Conservation (phyloP, 768 basidiomycete genomes). For the Trametes cinnabarina region DNA sequence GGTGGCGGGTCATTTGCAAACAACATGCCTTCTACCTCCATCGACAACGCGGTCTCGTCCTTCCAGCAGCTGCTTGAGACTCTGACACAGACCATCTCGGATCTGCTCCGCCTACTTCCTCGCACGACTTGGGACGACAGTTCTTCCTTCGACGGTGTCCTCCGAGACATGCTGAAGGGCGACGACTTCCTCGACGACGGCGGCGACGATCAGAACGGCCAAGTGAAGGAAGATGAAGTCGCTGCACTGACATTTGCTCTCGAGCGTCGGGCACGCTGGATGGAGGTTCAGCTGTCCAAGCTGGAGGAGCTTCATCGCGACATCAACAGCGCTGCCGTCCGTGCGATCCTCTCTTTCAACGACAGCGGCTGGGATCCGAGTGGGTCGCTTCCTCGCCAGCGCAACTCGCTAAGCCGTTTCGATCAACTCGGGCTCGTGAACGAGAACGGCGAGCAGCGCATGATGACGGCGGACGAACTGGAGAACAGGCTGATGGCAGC, state of each 20-base stretch:
- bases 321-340: conserved; percentile 85
- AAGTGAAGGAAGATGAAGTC: conserved; percentile 78
- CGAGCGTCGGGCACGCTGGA: conserved; percentile 88
- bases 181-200: conserved; percentile 83
- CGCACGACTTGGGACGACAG: conserved; percentile 90
- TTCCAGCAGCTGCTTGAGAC: conserved; percentile 89
- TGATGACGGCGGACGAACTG: conserved; percentile 69
- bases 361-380: conserved; percentile 81
- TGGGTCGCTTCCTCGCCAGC: conserved; percentile 65
- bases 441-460: conserved; percentile 39
- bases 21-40: conserved; percentile 83
- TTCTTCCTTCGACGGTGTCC: conserved; percentile 82
- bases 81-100: conserved; percentile 86
- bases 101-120: conserved; percentile 78
- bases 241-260: conserved; percentile 79
- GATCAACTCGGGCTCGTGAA: conserved; percentile 61
- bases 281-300: conserved; percentile 88
- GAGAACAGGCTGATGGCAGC: conserved; percentile 71
- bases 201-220: conserved; percentile 61
- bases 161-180: conserved; percentile 85
- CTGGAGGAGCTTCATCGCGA: conserved; percentile 87
- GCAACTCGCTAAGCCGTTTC: conserved; percentile 66
- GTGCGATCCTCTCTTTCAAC: conserved; percentile 78
- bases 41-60: conserved; percentile 85
- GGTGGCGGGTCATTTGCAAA: conserved; percentile 83